A percentile compares a stretch with the other conserved stretches of the same genome.
These are phyloP conservation scores for Diaporthe eres DNA, from an alignment of 2,329 filamentous ascomycete species.

Conservation along the genomic window DNA sequence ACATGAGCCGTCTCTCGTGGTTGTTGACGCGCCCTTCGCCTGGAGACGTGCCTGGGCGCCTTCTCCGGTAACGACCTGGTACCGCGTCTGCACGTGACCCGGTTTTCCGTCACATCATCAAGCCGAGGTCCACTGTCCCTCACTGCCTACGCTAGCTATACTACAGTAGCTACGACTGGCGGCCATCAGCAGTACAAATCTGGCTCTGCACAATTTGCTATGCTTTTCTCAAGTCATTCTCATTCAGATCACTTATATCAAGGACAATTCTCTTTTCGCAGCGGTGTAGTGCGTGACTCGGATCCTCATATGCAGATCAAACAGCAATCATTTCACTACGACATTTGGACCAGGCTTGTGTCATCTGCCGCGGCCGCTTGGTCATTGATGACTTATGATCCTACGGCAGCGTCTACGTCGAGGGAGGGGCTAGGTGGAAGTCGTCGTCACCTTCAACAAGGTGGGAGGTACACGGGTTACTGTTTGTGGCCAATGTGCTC, in stretches of 20 bases:
- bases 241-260: background rate
- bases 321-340: background rate
- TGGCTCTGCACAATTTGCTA: too few relatives aligned
- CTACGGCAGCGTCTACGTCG: background rate
- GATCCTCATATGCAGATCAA: background rate
- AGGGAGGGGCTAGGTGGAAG: too few relatives aligned
- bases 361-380: slow-evolving; percentile 21
- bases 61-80: background rate
- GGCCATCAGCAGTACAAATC: background rate
- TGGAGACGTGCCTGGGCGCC: slow-evolving; percentile 35
- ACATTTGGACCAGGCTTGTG: background rate
- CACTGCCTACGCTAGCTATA: background rate
- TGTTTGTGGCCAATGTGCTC: background rate
- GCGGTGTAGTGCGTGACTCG: background rate
- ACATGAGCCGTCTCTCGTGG: background rate
- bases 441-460: background rate
- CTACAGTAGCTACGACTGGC: background rate
- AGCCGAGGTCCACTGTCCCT: background rate
- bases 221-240: background rate
- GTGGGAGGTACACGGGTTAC: background rate
- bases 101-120: slow-evolving; percentile 10
- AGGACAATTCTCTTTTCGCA: background rate
- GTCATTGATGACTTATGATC: slow-evolving; percentile 16
- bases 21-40: slow-evolving; percentile 37
- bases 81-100: slow-evolving; percentile 36